Base-by-base conservation (phyloP, 2,329 filamentous ascomycete genomes). In the Pseudogymnoascus destructans region DNA sequence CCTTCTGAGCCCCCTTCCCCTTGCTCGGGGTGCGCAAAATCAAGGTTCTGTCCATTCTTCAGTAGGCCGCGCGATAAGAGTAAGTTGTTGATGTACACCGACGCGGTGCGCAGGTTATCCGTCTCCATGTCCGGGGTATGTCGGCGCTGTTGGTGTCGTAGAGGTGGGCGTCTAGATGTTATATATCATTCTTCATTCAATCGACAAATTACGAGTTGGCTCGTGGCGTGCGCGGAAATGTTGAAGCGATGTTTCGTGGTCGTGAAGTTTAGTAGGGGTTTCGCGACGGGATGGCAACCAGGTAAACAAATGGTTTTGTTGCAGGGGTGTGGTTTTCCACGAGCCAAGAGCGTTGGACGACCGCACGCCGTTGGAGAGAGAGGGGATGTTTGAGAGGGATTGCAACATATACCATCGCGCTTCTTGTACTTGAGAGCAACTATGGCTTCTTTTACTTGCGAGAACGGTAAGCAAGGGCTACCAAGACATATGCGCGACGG, bases 1-100 rank as follows among this genome's bases (percentile, higher is more conserved):
- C 79, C 80, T 67, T 79, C 79, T 35, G 81, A 77, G 15, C 80
- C 81, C 15, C 78, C 78, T 62, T 84, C 80, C 60, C 77, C 79
- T 62, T 81, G 77, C 57, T 81, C 81, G 7, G 87, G 85, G 62
- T 82, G 76, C 61, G 87, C 84, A 70, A 98, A 98, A 70, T 96
- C 85, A 71, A 98, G 87, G 40, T 74, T 76, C 66, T 86, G 81
- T 64, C 86, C 82, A 78, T 85, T 81, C 64, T 80, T 77, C 21
- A 86, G 70, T 8, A 87, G 73, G 2, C 84, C 84, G 60, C 84
- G 75, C 3, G 82, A 84, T 10, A 86, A 74, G 42, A 87, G 75
- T 67, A 86, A 82, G 67, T 86, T 86, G 73, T 86, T 86, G 73
- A 87, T 84, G 70, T 86, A 86, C 70, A 82, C 74, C 70, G 84